phyloP scores from a whole-genome alignment of 805 yeast species.

The Lipomyces kockii region DNA sequence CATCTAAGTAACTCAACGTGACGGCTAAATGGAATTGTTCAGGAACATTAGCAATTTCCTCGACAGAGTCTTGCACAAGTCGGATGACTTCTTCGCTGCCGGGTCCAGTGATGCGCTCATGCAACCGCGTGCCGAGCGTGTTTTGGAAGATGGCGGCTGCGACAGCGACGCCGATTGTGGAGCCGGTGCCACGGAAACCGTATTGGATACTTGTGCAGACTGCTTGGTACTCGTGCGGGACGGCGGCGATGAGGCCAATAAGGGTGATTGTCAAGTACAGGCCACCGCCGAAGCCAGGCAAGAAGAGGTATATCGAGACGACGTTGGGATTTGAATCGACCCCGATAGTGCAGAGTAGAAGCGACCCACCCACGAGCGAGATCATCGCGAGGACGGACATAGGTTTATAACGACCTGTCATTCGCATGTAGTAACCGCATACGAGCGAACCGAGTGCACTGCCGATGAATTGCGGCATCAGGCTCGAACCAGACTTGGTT shows the following conservation, averaged over 20 bases:
- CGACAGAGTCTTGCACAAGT: constrained; percentile 29
- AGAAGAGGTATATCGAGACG: constrained; percentile 51
- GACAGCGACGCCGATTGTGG: constrained; percentile 75
- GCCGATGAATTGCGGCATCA: constrained; percentile 63
- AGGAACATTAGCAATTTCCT: constrained; percentile 17
- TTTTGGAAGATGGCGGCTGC: constrained; percentile 62
- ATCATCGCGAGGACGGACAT: constrained; percentile 53
- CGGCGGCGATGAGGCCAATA: constrained; percentile 76
- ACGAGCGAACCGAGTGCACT: constrained; percentile 68
- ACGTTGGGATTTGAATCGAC: constrained; percentile 35
- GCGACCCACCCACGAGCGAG: constrained; percentile 54
- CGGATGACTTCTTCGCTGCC: constrained; percentile 26
- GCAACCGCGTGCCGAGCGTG: constrained; percentile 43
- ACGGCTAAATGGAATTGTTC: constrained; percentile 15
- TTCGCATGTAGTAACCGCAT: constrained; percentile 68
- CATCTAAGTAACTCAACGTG: constrained; percentile 28
- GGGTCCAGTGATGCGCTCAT: constrained; percentile 31
- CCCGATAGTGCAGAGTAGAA: constrained; percentile 43
- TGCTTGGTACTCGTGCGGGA: constrained; percentile 71
- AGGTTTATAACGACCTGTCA: constrained; percentile 65
- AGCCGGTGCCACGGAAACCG: constrained; percentile 83
- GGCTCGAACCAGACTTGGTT: constrained; percentile 60
- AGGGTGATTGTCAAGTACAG: constrained; percentile 70
- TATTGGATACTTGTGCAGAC: constrained; percentile 89
- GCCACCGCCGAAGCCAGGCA: constrained; percentile 69